phyloP scores from a whole-genome alignment of 495 filamentous ascomycete species.

The Cryomyces minteri region DNA sequence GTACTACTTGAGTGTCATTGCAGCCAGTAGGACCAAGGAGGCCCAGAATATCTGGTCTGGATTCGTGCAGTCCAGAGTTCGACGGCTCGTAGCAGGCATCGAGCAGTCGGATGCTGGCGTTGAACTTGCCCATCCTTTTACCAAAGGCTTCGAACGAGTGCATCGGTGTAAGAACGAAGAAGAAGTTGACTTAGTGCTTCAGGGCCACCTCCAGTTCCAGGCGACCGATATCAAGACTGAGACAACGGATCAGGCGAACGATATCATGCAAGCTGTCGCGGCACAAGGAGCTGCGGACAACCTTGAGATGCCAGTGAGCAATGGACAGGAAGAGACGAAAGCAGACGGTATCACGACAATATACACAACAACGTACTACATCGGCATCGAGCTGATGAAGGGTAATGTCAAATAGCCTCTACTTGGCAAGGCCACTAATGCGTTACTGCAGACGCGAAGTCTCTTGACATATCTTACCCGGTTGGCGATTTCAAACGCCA shows the following conservation, averaged over 20 bases:
- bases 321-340: conserved; percentile 1
- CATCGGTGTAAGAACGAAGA: conserved; percentile 55
- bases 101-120: conserved; percentile 53
- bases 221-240: conserved; percentile 40
- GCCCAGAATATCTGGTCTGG: conserved; percentile 78
- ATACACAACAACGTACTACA: conserved; percentile 76
- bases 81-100: conserved; percentile 61
- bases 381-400: conserved; percentile 59
- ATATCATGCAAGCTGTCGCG: conserved; percentile 32
- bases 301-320: conserved; percentile 4
- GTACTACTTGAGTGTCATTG: conserved; percentile 79
- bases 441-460: conserved; percentile 26
- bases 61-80: conserved; percentile 79
- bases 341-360: conserved; percentile 32
- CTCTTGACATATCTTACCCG: conserved; percentile 50
- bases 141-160: conserved; percentile 71
- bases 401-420: conserved; percentile 23
- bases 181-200: conserved; percentile 49
- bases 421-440: not conserved
- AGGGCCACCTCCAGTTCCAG: conserved; percentile 51
- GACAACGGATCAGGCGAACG: conserved; percentile 37
- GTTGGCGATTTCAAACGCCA: conserved; percentile 55
- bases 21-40: conserved; percentile 72
- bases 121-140: conserved; percentile 75
- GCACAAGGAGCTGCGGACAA: conserved; percentile 27